These are phyloP conservation scores for Chlamydomonas sp. DNA, from an alignment of 139 green algal genomes.

Conservation along the genomic window DNA sequence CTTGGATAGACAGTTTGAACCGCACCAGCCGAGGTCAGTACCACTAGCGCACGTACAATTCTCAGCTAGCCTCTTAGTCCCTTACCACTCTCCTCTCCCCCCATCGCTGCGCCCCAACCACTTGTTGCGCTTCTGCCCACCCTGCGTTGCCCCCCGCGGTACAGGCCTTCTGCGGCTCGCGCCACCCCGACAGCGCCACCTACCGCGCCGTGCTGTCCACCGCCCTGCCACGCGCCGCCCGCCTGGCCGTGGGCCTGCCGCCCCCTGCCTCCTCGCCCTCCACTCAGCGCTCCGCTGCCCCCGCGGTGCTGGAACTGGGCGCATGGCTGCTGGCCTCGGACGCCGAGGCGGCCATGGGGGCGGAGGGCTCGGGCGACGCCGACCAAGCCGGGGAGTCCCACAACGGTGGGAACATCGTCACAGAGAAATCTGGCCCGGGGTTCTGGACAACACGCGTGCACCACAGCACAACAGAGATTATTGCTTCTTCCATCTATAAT, in stretches of 20 bases:
- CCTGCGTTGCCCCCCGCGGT: not conserved
- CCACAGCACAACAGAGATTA: not conserved
- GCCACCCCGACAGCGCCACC: not conserved
- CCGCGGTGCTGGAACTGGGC: not conserved
- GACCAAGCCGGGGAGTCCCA: not conserved
- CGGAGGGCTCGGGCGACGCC: not conserved
- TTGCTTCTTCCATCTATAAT: no score
- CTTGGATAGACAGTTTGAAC: no score
- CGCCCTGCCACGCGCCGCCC: not conserved
- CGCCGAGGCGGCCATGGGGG: not conserved
- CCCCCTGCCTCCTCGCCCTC: not conserved
- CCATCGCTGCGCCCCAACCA: not conserved
- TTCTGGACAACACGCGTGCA: not conserved
- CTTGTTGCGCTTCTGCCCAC: not conserved
- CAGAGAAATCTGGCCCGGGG: not conserved
- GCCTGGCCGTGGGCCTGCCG: slow-evolving; percentile 22
- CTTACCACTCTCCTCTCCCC: no score
- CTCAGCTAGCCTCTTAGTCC: no score
- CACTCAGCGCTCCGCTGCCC: slow-evolving; percentile 8
- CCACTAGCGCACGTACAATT: no score
- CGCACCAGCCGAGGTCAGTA: no score
- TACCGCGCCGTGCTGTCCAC: slow-evolving; percentile 9
- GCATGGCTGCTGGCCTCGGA: not conserved
- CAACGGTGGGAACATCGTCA: not conserved
- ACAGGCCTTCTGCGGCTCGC: not conserved